These are phyloP conservation scores for Jacaranda mimosifolia DNA, from an alignment of 257 asterid genomes.

Conservation along the genomic window DNA sequence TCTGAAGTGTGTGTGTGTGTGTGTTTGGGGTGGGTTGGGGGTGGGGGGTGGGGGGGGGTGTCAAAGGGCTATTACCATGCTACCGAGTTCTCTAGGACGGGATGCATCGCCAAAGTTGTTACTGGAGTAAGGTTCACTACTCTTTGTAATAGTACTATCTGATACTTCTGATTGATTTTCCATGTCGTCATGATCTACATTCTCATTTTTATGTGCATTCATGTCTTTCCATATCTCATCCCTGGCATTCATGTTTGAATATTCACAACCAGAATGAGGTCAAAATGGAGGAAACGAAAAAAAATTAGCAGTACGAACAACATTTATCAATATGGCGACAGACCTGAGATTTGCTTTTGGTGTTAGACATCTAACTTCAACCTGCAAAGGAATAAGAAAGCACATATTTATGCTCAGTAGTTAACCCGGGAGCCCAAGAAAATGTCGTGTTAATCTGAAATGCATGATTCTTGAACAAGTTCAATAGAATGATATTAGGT, in stretches of 20 bases:
- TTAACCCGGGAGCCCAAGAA: no score
- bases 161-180: slow-evolving; percentile 44
- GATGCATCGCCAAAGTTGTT: no score
- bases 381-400: slow-evolving; percentile 41
- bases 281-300: background rate
- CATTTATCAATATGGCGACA: background rate
- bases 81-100: slow-evolving; percentile 40
- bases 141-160: slow-evolving; percentile 33
- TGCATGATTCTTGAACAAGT: no score
- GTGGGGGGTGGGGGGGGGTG: no score
- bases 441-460: no score
- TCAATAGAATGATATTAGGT: no score
- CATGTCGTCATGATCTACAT: slow-evolving; percentile 37
- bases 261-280: background rate
- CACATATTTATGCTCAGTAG: slow-evolving; percentile 21
- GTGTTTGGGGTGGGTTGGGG: no score
- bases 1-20: no score
- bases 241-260: slow-evolving; percentile 31
- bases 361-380: slow-evolving; percentile 59
- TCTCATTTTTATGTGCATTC: slow-evolving; percentile 40
- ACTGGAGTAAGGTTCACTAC: slow-evolving; percentile 35
- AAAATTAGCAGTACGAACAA: background rate
- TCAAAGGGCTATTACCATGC: no score
- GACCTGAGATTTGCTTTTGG: slow-evolving; percentile 51
- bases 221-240: slow-evolving; percentile 44